These are phyloP conservation scores for Polyplosphaeria fusca DNA, from an alignment of 495 filamentous ascomycete genomes.

Conservation along the genomic window DNA sequence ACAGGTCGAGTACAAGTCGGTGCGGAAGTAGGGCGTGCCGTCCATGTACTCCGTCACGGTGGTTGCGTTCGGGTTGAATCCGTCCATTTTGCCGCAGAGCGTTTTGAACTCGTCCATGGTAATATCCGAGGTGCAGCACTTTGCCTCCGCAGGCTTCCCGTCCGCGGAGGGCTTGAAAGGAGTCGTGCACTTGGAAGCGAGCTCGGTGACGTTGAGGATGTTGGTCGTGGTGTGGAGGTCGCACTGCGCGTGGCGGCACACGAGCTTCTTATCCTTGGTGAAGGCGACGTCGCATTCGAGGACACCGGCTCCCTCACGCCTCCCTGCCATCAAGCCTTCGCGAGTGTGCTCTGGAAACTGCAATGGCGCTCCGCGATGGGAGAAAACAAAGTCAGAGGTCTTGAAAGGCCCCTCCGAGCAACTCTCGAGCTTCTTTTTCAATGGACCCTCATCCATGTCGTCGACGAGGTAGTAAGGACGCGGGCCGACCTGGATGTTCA, in stretches of 20 bases:
- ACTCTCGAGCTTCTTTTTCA: constrained; percentile 54
- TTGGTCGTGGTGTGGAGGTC: constrained; percentile 64
- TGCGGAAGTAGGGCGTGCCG: constrained; percentile 55
- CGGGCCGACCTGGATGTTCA: constrained; percentile 50
- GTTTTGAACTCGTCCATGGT: constrained; percentile 57
- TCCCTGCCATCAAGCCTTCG: constrained; percentile 52
- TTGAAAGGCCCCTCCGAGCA: constrained; percentile 50
- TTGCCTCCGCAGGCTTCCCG: constrained; percentile 46
- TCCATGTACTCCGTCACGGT: constrained; percentile 52
- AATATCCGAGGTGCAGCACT: constrained; percentile 64
- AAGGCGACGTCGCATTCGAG: constrained; percentile 64
- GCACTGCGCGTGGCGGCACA: constrained; percentile 62
- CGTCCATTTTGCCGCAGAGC: constrained; percentile 63
- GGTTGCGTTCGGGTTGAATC: constrained; percentile 51
- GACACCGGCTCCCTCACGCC: constrained; percentile 61
- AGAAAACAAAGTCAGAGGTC: constrained; percentile 51
- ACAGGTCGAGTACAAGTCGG: constrained; percentile 58
- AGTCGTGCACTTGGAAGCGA: constrained; percentile 58
- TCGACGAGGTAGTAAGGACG: constrained; percentile 59
- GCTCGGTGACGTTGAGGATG: constrained; percentile 54
- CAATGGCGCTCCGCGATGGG: constrained; percentile 57
- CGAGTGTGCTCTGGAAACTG: constrained; percentile 61
- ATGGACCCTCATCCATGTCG: constrained; percentile 55
- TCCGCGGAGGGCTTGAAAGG: constrained; percentile 51
- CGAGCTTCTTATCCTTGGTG: constrained; percentile 57